Conservation (phyloP, 1,139 yeast species). For the Eremothecium cymbalariae region DNA sequence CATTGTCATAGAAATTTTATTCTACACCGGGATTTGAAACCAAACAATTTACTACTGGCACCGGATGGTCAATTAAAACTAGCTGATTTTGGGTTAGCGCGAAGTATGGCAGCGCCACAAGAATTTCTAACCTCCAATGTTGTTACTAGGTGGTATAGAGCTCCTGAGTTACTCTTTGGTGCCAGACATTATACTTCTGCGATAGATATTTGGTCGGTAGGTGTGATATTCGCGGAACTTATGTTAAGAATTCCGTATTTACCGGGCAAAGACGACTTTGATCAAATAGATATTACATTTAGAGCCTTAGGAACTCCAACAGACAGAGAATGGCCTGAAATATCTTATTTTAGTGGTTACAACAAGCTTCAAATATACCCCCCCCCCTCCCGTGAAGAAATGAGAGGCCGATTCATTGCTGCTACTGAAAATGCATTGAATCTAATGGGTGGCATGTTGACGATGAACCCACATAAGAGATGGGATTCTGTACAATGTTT, state of each 20-base stretch:
- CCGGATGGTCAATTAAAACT: conserved; percentile 82
- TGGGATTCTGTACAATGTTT: conserved; percentile 61
- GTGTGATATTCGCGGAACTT: conserved; percentile 91
- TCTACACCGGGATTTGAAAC: conserved; percentile 82
- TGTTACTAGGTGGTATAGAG: conserved; percentile 97
- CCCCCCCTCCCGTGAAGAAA: conserved; percentile 72
- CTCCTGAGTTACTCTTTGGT: conserved; percentile 86
- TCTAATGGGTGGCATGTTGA: conserved; percentile 63
- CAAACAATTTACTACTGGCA: conserved; percentile 72
- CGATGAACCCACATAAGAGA: conserved; percentile 70
- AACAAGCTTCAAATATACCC: conserved; percentile 69
- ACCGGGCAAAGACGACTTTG: conserved; percentile 85
- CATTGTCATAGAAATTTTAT: conserved; percentile 91
- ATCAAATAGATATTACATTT: conserved; percentile 85
- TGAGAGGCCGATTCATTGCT: conserved; percentile 79
- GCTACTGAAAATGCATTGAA: conserved; percentile 84
- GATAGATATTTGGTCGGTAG: conserved; percentile 94
- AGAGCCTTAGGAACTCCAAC: conserved; percentile 95
- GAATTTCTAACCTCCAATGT: conserved; percentile 85
- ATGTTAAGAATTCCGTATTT: conserved; percentile 92
- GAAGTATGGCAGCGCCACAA: conserved; percentile 71
- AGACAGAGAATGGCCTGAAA: conserved; percentile 87
- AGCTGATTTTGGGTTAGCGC: conserved; percentile 95
- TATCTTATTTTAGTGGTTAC: conserved; percentile 68
- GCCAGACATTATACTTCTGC: conserved; percentile 94